A percentile compares a stretch with the other conserved stretches of the same genome.
phyloP scores from a whole-genome alignment of 331 rosid species.

The Phaseolus coccineus region DNA sequence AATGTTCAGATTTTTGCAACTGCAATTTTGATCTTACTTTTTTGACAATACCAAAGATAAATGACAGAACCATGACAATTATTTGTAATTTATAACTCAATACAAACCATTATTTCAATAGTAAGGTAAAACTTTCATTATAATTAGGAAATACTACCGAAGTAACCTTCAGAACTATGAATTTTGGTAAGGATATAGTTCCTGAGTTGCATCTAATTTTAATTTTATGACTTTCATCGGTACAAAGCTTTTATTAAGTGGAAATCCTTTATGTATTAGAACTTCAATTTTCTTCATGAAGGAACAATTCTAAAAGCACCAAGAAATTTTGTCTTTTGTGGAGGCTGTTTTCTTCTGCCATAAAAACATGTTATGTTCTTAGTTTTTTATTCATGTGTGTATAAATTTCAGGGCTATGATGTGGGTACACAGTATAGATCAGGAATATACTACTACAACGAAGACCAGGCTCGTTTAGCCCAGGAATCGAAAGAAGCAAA shows the following conservation, averaged over 20 bases:
- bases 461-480: conserved; percentile 69
- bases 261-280: background rate
- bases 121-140: no score
- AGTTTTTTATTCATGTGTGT: background rate
- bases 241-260: background rate
- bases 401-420: conserved; percentile 66
- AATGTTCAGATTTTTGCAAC: no score
- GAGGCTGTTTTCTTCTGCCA: background rate
- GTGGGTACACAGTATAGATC: conserved; percentile 88
- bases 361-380: conserved; percentile 4
- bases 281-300: background rate
- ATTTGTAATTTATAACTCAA: no score
- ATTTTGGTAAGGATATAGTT: no score
- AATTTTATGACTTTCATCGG: no score
- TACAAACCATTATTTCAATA: no score
- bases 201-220: no score
- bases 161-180: no score
- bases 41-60: no score
- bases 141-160: no score
- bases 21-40: no score
- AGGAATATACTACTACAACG: conserved; percentile 83
- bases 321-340: background rate
- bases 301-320: background rate
- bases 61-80: no score
- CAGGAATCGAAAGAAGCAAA: conserved; percentile 78